A percentile compares a stretch with the other conserved stretches of the same genome.
phyloP scores from a whole-genome alignment of 805 yeast genomes.

The Candida koratica region DNA sequence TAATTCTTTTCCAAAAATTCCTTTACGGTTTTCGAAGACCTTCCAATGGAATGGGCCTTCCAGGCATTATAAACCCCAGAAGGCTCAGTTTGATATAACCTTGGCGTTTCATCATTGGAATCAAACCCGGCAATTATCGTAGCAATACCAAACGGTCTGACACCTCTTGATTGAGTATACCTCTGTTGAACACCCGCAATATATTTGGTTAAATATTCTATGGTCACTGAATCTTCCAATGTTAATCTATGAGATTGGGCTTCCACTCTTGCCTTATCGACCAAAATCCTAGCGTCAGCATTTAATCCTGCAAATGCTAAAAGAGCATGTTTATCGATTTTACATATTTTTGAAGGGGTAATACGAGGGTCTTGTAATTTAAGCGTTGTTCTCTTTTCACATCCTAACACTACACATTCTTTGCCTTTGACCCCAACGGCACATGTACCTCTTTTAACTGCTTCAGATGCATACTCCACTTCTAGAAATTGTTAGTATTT shows the following conservation, averaged over 20 bases:
- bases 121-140: constrained; percentile 96
- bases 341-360: constrained; percentile 91
- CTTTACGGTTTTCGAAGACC: constrained; percentile 90
- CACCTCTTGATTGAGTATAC: constrained; percentile 98
- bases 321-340: constrained; percentile 84
- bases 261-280: constrained; percentile 93
- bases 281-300: constrained; percentile 95
- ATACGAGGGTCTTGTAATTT: constrained; percentile 95
- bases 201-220: constrained; percentile 88
- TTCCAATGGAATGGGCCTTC: constrained; percentile 97
- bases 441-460: constrained; percentile 97
- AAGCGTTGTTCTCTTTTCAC: constrained; percentile 93
- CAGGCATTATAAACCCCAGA: constrained; percentile 96
- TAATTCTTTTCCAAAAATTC: constrained; percentile 92
- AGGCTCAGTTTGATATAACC: constrained; percentile 92
- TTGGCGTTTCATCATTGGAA: constrained; percentile 74
- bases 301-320: constrained; percentile 95
- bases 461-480: constrained; percentile 96
- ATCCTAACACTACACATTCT: constrained; percentile 86
- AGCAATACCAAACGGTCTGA: constrained; percentile 95
- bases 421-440: constrained; percentile 96
- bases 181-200: constrained; percentile 98
- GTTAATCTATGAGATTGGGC: constrained; percentile 93
- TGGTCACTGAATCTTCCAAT: constrained; percentile 88
- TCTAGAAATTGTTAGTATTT: constrained; percentile 44